Base-by-base conservation (phyloP, 805 yeast species). In the Lachancea meyersii region DNA sequence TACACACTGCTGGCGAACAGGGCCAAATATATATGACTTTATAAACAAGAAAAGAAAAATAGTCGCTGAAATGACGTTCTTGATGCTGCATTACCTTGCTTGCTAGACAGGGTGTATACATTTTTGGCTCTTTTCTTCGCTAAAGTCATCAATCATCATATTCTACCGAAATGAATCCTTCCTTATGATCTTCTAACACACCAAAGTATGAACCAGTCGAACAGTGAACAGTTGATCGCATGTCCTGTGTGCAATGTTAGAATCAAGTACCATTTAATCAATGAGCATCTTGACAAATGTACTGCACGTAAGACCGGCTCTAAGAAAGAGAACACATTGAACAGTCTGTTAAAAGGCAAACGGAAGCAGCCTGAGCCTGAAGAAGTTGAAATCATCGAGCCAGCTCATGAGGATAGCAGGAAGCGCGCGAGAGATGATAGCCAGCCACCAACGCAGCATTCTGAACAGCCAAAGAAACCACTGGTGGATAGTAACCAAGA, bases 201-300 rank as follows among this genome's bases (percentile, higher is more conserved):
- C 14, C 7, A 10, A 20, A 30, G 5, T 4, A 42, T 42, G 45
- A 42, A 27, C 34, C 21, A 30, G 19, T 31, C 41, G 24, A 35
- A 42, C 23, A 42, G 46, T 8, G 61, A 52, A 23, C 57, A 60
- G 30, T 44, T 50, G 19, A 56, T 61, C 13, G 44, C 57, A 22
- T 63, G 67, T 33, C 67, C 67, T 4, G 43, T 61, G 18, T 63
- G 67, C 37, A 46, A 47, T 19, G 48, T 47, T 35, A 51, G 50
- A 31, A 53, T 61, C n/a, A 36, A 50, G 5, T 60, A 53, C 34
- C 42, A 50, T 4, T 34, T 40, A 10, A 58, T 63, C 21, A 63
- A 61, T 41, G 38, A 44, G 7, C 67, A 63, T 54, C 38, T 63
- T 31, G 66, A 63, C 45, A 39, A 31, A 7, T 60, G 65, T 35